These are phyloP conservation scores for Lodderomyces parapsilosis DNA, from an alignment of 1,139 yeast genomes.

Conservation along the genomic window DNA sequence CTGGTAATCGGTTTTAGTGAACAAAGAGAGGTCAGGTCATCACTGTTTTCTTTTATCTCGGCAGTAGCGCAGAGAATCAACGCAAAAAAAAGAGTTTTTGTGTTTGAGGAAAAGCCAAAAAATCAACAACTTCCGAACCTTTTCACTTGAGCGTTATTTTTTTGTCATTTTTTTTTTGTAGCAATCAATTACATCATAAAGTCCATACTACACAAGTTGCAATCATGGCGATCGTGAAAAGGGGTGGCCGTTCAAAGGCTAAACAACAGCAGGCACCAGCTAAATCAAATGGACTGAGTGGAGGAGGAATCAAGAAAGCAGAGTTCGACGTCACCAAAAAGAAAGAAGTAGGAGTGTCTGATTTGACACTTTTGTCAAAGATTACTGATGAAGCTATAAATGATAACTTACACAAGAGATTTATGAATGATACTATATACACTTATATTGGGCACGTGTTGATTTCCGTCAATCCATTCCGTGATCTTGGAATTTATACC, in stretches of 20 bases:
- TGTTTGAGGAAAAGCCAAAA: neutral
- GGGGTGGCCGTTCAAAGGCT: constrained; percentile 66
- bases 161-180: constrained; percentile 1
- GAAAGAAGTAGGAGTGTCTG: constrained; percentile 97
- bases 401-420: constrained; percentile 85
- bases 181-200: neutral
- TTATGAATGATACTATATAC: constrained; percentile 85
- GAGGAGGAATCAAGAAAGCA: constrained; percentile 76
- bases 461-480: constrained; percentile 94
- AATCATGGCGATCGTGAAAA: constrained; percentile 71
- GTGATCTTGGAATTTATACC: constrained; percentile 94
- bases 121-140: neutral
- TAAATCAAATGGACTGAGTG: constrained; percentile 29
- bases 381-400: constrained; percentile 92
- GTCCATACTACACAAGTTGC: neutral
- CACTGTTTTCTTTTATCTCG: neutral
- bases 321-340: constrained; percentile 85
- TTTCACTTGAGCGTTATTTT: neutral
- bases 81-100: neutral
- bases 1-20: too few species aligned
- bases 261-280: constrained; percentile 59
- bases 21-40: too few species aligned
- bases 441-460: constrained; percentile 86
- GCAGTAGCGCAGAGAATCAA: too few species aligned
- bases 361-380: constrained; percentile 81